Conservation (phyloP, 2,329 filamentous ascomycete genomes). For the Diaporthe sp. region DNA sequence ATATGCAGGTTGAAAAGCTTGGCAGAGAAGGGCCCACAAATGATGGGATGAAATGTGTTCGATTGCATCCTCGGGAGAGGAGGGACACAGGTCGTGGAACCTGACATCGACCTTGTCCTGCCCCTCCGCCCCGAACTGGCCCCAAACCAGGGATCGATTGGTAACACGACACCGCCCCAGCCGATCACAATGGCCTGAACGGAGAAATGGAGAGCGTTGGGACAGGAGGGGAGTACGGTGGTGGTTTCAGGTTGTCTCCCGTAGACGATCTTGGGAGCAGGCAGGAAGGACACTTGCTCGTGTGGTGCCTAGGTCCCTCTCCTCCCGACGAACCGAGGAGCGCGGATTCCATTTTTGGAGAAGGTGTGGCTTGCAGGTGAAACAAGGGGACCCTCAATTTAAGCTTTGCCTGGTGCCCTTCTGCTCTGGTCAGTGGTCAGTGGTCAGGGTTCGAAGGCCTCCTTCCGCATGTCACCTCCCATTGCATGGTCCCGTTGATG, state of each 20-base stretch:
- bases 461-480: background rate
- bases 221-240: background rate
- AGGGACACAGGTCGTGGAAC: background rate
- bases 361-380: slow-evolving; percentile 27
- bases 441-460: background rate
- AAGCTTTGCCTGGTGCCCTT: slow-evolving; percentile 17
- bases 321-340: background rate
- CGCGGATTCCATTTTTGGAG: slow-evolving; percentile 31
- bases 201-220: background rate
- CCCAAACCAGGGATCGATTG: background rate
- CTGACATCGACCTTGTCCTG: no score
- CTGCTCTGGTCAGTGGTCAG: slow-evolving; percentile 1
- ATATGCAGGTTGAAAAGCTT: slow-evolving; percentile 21
- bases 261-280: background rate
- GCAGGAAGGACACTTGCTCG: slow-evolving; percentile 1
- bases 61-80: background rate
- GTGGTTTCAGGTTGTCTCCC: slow-evolving; percentile 22
- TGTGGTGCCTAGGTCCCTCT: background rate
- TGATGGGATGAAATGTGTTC: slow-evolving; percentile 1
- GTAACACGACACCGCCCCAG: background rate
- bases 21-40: slow-evolving; percentile 19
- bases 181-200: background rate
- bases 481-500: background rate
- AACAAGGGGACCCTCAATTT: slow-evolving; percentile 34
- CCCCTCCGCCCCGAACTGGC: background rate